phyloP scores from a whole-genome alignment of 805 yeast species.

The Pichia cephalocereana region DNA sequence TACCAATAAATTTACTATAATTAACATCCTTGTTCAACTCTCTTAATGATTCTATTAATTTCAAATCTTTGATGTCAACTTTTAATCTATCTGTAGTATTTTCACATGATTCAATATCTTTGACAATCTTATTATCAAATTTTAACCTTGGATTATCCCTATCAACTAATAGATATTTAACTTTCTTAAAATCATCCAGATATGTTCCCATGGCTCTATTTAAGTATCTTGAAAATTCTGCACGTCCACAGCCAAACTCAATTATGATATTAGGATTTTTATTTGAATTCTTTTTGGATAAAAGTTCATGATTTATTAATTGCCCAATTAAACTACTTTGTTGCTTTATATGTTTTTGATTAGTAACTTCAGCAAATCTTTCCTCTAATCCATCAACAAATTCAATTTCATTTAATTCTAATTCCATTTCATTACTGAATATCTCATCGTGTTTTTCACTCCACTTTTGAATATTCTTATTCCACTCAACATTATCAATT shows the following conservation, averaged over 20 bases:
- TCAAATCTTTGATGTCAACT: constrained; percentile 73
- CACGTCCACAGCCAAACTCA: constrained; percentile 91
- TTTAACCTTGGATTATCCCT: constrained; percentile 72
- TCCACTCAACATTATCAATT: constrained; percentile 17
- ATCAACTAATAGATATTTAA: constrained; percentile 54
- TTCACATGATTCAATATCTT: constrained; percentile 13
- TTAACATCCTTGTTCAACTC: constrained; percentile 9
- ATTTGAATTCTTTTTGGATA: constrained; percentile 9
- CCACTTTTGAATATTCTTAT: constrained; percentile 13
- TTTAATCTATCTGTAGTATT: constrained; percentile 37
- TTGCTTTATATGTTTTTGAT: constrained; percentile 71
- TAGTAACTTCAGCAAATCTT: constrained; percentile 41
- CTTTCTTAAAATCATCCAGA: background rate
- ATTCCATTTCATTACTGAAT: constrained; percentile 6
- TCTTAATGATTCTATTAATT: constrained; percentile 37
- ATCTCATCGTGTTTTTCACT: constrained; percentile 7
- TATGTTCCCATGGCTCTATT: constrained; percentile 24
- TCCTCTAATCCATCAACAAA: constrained; percentile 27
- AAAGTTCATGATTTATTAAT: constrained; percentile 33
- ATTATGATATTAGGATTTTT: constrained; percentile 29
- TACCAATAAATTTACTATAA: constrained; percentile 34
- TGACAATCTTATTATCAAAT: constrained; percentile 56
- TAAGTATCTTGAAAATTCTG: constrained; percentile 66
- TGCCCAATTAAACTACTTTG: constrained; percentile 76
- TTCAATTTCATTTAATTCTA: constrained; percentile 13